Conservation (phyloP, 2,329 filamentous ascomycete species). For the Apiospora kogelbergensis region DNA sequence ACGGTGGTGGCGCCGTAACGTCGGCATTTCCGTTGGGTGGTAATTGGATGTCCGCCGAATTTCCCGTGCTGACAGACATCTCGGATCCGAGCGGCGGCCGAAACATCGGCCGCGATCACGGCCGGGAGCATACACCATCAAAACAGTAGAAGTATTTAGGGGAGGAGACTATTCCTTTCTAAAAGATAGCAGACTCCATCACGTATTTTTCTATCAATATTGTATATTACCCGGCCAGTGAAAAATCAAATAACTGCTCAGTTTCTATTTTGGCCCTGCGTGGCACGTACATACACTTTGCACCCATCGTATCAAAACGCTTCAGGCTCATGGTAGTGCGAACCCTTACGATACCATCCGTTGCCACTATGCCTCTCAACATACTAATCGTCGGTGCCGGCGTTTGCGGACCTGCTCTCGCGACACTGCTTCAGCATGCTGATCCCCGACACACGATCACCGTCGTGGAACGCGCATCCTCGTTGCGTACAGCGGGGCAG, state of each 20-base stretch:
- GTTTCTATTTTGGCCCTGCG: neutral
- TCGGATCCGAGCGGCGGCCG: neutral
- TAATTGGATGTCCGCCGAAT: neutral
- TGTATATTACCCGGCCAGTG: neutral
- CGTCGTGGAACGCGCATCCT: constrained; percentile 39
- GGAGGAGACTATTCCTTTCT: neutral
- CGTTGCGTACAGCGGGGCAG: constrained; percentile 38
- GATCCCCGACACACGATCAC: constrained; percentile 22
- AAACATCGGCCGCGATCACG: neutral
- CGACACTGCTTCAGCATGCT: neutral
- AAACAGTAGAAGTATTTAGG: neutral
- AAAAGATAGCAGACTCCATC: neutral
- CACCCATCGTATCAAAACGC: neutral
- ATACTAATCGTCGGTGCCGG: constrained; percentile 18
- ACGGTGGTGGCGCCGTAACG: neutral
- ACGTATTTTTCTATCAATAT: neutral
- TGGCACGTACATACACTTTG: neutral
- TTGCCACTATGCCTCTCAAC: neutral
- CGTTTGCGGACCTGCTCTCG: constrained; percentile 24
- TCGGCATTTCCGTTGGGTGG: neutral
- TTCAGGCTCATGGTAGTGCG: neutral
- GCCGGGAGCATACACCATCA: neutral
- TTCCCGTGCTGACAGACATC: neutral
- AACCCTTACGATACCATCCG: neutral
- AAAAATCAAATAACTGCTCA: neutral